Evolutionary conservation across 768 basidiomycete genomes (phyloP).

Genomic region (Naganishia randhawae): DNA sequence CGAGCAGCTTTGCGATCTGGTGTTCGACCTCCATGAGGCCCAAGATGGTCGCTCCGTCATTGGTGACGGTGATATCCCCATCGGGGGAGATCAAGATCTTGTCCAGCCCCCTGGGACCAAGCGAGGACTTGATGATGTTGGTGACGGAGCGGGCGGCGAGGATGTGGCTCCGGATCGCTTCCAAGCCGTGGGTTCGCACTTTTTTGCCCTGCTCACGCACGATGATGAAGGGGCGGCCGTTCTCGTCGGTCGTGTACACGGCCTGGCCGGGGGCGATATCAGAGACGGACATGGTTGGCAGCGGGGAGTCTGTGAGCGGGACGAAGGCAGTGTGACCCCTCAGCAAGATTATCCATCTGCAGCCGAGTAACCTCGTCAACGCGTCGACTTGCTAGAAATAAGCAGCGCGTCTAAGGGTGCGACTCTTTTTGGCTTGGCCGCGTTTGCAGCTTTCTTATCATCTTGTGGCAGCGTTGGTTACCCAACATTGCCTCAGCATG

Average conservation of each 20-base stretch:
- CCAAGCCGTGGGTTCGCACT: slow-evolving; percentile 83
- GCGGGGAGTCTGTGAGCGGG: too few species aligned
- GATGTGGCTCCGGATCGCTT: slow-evolving; percentile 95
- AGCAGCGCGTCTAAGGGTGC: neutral
- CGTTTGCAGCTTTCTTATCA: too few species aligned
- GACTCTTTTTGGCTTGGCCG: neutral
- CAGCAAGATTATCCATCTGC: too few species aligned
- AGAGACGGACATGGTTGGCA: slow-evolving; percentile 29
- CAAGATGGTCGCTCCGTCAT: slow-evolving; percentile 97
- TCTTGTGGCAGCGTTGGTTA: too few species aligned
- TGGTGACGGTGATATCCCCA: slow-evolving; percentile 98
- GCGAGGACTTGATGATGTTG: slow-evolving; percentile 88
- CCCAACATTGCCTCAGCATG: too few species aligned
- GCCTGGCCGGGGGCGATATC: slow-evolving; percentile 51
- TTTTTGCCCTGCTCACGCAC: slow-evolving; percentile 84
- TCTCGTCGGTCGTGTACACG: slow-evolving; percentile 57
- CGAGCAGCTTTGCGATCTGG: slow-evolving; percentile 95
- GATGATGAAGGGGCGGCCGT: slow-evolving; percentile 96
- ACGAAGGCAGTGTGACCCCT: too few species aligned
- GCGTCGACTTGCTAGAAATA: slow-evolving; percentile 10
- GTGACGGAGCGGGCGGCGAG: slow-evolving; percentile 89
- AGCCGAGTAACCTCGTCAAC: neutral
- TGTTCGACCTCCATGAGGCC: slow-evolving; percentile 99
- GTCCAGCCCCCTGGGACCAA: slow-evolving; percentile 85
- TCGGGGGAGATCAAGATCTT: slow-evolving; percentile 63